These are phyloP conservation scores for Plenodomus biglobosus DNA, from an alignment of 2,329 filamentous ascomycete species.

Conservation along the genomic window DNA sequence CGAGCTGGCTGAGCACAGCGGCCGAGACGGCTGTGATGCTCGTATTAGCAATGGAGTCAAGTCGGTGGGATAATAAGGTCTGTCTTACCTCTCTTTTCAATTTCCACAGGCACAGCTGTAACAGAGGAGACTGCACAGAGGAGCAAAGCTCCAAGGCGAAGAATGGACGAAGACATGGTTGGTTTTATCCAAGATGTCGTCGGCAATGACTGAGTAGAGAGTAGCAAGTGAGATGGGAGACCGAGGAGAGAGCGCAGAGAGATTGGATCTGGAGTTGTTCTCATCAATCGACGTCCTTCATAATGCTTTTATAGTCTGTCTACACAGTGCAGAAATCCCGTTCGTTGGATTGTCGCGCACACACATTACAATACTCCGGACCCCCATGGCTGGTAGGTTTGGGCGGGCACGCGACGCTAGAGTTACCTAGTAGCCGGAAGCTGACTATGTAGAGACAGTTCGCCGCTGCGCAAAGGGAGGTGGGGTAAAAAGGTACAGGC, in stretches of 20 bases:
- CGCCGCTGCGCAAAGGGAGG: neutral
- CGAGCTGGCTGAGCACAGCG: slow-evolving; percentile 46
- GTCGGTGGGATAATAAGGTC: neutral
- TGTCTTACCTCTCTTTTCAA: slow-evolving; percentile 32
- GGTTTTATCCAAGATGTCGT: slow-evolving; percentile 12
- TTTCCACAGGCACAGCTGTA: slow-evolving; percentile 30
- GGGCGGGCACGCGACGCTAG: too few species aligned
- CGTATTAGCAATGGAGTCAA: neutral
- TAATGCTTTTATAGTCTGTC: too few species aligned
- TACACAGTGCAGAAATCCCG: too few species aligned
- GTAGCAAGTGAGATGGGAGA: too few species aligned
- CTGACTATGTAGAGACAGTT: neutral
- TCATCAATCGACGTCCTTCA: too few species aligned
- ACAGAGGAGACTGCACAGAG: slow-evolving; percentile 24
- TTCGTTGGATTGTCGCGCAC: too few species aligned
- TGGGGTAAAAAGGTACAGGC: neutral
- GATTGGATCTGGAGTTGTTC: too few species aligned
- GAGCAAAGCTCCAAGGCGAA: slow-evolving; percentile 21
- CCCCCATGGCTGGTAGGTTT: too few species aligned
- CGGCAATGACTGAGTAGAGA: too few species aligned
- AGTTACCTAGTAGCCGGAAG: neutral
- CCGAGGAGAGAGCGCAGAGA: too few species aligned
- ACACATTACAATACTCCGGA: too few species aligned
- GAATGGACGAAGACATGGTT: slow-evolving; percentile 18
- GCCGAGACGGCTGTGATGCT: slow-evolving; percentile 40